Evolutionary conservation across 768 basidiomycete genomes (phyloP), one percentile per base, ranked within the genome.

Genomic region (Tricholoma sp.): DNA sequence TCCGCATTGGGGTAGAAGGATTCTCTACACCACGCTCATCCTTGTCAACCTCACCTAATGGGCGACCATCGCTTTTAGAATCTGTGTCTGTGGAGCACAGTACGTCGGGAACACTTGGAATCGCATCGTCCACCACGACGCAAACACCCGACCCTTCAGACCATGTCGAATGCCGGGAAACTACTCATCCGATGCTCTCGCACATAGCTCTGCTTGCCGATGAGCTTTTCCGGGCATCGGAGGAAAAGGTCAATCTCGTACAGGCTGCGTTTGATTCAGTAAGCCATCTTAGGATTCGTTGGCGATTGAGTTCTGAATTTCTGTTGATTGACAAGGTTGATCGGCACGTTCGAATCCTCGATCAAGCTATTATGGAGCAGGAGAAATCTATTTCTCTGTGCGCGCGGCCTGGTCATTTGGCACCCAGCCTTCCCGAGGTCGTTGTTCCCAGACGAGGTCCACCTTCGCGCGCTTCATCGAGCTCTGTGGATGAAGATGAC

Each of bases 161-260:
- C 43, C 62, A 59, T 14, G 57, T 59, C 35, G 70, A 71, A 50
- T 58, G 61, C 11, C 67, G 73, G 37, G 63, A 69, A 47, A 75
- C 78, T 18, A 77, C 79, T 6, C 76, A 80, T 18, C 74, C 77
- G 55, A 67, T 86, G 59, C 75, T 91, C 24, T 74, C 81, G 18
- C 75, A 77, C 50, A 79, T 91, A 52, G 83, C 85, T 3, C 77
- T 77, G 59, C 68, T 85, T 7, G 74, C 80, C 11, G 86, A 87
- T 63, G 83, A 86, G 59, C 68, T 83, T 0, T 69, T 86, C 9
- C 80, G 83, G 4, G 79, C 83, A 3, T 82, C 84, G 10, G 86
- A 90, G 59, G 91, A 94, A 68, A 92, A 92, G 66, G 80, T 88
- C 29, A 89, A 84, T 61, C 76, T 92, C 16, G 86, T 89, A 2